Base-by-base conservation (phyloP, 305 asterid genomes). In the Plantago coronopus region DNA sequence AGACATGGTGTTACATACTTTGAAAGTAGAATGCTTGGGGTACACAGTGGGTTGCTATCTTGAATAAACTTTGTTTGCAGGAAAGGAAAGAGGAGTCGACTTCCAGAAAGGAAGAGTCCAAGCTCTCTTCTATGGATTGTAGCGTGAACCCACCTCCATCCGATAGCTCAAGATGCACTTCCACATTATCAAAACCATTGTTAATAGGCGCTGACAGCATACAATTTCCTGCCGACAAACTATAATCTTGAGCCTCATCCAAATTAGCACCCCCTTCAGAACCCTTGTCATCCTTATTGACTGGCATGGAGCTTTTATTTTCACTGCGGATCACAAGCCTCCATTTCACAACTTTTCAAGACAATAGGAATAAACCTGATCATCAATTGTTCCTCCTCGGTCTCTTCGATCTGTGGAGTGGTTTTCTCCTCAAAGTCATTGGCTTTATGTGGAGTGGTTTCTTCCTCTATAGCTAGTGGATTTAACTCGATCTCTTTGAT, bases 311-410 rank as follows among this genome's bases (percentile, higher is more conserved):
- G 25, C 22, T 48, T 48, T 48, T 19, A 49, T 70, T 51, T 74
- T 75, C 87, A 44, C 76, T 74, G 40, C 54, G 74, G 72, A 78
- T 78, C 67, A 79, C 81, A 38, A 81, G 83, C 82, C 76, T 80
- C 81, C 86, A 74, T 48, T 65, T 83, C 67, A 59, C 42, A 62
- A 66, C 61, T 76, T 69, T 59, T 79, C 67, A 89, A 80, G 0
- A 76, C 67, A 54, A 93, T 76, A 4, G 95, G 65, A 72, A 93
- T 85, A 27, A 95, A 89, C 62, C 98, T 97, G 25, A 93, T 89
- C 54, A 89, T 64, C 74, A 93, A 80, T 74, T 80, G 12, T 1
- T 23, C 87, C 31, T 81, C 67, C 57, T 76, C 76, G 60, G 57
- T 72, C 61, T 77, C 81, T 70, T 51, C 34, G n/a, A 22, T 12